Conservation (phyloP, 2,329 filamentous ascomycete species). For the Scytalidium lignicola region DNA sequence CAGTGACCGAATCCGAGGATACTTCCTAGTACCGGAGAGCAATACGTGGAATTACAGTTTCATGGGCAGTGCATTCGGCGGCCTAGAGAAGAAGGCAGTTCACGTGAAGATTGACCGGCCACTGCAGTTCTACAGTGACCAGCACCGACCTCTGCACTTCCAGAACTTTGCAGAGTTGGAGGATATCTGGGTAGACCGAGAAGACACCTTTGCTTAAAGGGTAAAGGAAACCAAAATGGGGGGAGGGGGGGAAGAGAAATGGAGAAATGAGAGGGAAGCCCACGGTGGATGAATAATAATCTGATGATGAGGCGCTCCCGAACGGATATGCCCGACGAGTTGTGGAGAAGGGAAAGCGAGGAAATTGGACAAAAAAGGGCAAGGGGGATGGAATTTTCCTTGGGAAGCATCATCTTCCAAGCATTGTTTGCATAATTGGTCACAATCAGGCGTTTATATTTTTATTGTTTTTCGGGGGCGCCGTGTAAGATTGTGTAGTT, state of each 20-base stretch:
- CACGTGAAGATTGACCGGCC: constrained; percentile 94
- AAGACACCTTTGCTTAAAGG: constrained; percentile 82
- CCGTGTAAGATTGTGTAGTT: not conserved
- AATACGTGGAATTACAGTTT: constrained; percentile 97
- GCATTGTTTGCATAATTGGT: no score
- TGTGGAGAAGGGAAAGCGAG: not conserved
- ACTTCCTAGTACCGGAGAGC: constrained; percentile 90
- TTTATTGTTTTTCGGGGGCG: not conserved
- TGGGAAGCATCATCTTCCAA: no score
- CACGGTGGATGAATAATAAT: not conserved
- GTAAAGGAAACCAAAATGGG: not conserved
- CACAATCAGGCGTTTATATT: not conserved
- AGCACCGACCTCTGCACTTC: constrained; percentile 92
- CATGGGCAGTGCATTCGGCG: constrained; percentile 84
- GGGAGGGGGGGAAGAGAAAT: not conserved
- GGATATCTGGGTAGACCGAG: constrained; percentile 90
- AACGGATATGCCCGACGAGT: not conserved
- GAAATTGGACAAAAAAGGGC: not conserved
- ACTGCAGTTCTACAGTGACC: constrained; percentile 81
- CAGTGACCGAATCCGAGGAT: constrained; percentile 89
- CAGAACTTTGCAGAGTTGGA: constrained; percentile 96
- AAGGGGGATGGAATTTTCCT: no score
- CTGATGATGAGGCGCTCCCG: not conserved
- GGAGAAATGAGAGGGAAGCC: no score
- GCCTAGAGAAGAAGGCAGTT: constrained; percentile 83